Base-by-base conservation (phyloP, 1,284 basidiomycete genomes). In the Puccinia horiana region DNA sequence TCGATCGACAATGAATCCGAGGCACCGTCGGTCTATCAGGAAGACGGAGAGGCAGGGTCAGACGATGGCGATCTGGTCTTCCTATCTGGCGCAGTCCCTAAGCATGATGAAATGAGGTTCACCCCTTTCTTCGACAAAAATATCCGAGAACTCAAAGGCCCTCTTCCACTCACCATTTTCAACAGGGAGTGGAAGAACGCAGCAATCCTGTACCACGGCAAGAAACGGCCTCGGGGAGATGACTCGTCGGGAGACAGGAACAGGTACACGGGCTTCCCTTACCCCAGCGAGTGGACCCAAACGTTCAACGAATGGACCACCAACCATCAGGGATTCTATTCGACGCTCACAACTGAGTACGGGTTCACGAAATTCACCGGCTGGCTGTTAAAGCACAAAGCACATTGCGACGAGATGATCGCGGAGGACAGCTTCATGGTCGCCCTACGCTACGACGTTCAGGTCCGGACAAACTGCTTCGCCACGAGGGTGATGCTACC, bases 371-470 rank as follows among this genome's bases (percentile, higher is more conserved):
- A 42, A 12, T 61, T 76, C 26, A 35, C 52, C 12, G 37, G 23
- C 9, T 76, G 74, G 54, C 29, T 63, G 2, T 9, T 26, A n/a
- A 11, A 42, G 20, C 74, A 76, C 37, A 58, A 63, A 29, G 2
- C 37, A 1, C 61, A 76, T 14, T 37, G 44, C 0, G 52, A 58
- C 11, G 6, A 29, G 18, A 61, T 76, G 1, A n/a, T 29, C 2
- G 20, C 14, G 1, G 40, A 42, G 61, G 37, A 76, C 9, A 26
- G 42, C 0, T 76, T 58, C 14, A 14, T 76, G 56, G 26, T 26
- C 6, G 74, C 16, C 5, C 61, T 76, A n/a, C 56, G 56, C n/a
- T 76, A 76, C 56, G 32, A n/a, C n/a, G n/a, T n/a, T n/a, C n/a
- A n/a, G n/a, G n/a, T n/a, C n/a, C n/a, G n/a, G n/a, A n/a, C n/a